phyloP scores from a whole-genome alignment of 257 asterid genomes.

The Schizonepeta tenuifolia region DNA sequence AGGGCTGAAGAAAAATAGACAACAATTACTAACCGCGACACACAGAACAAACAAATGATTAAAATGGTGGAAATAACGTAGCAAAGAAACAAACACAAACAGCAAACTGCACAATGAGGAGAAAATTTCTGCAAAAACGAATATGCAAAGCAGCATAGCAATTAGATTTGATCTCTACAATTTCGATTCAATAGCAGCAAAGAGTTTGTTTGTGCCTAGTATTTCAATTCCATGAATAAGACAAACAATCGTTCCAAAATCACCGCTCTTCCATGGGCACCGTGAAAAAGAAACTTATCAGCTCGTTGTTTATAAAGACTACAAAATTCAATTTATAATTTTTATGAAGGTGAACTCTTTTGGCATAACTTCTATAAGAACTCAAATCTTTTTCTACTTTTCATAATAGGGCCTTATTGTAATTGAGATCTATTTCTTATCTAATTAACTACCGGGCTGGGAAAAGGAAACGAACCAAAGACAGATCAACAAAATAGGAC shows the following conservation, averaged over 20 bases:
- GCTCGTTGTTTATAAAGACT: neutral
- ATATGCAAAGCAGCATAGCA: neutral
- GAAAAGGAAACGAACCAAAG: neutral
- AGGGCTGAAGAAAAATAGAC: constrained; percentile 56
- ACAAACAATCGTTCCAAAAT: neutral
- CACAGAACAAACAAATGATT: neutral
- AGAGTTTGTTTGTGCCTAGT: too few species aligned
- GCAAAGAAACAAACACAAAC: neutral
- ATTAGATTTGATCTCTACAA: neutral
- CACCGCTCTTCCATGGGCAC: neutral
- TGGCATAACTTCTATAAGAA: neutral
- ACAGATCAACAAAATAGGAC: neutral
- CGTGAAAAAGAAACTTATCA: neutral
- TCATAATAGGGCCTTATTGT: too few species aligned
- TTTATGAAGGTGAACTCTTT: neutral
- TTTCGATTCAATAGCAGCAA: neutral
- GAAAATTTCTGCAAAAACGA: neutral
- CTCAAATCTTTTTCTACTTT: neutral
- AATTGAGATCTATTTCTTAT: neutral
- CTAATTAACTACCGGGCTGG: neutral
- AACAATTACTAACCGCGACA: neutral
- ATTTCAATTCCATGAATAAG: too few species aligned
- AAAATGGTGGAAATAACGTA: neutral
- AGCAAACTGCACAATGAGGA: neutral
- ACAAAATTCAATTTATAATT: too few species aligned